These are phyloP conservation scores for Candida ulmi DNA, from an alignment of 805 yeast species.

Conservation along the genomic window DNA sequence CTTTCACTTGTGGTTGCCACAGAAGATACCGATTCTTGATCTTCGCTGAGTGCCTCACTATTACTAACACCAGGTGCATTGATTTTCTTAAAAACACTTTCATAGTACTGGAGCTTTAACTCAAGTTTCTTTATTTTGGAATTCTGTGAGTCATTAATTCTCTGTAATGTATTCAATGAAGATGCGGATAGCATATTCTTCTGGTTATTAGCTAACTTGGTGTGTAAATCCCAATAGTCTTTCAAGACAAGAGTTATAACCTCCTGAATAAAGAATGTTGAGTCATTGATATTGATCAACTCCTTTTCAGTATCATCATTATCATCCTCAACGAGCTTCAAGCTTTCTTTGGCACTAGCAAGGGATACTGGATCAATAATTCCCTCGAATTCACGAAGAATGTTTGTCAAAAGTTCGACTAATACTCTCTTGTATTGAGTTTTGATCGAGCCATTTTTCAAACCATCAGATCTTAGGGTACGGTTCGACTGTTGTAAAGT, in stretches of 20 bases:
- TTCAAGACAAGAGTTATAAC: conserved; percentile 11
- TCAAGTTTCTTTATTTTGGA: conserved; percentile 5
- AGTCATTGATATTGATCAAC: conserved; percentile 7
- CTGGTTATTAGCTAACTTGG: conserved; percentile 5
- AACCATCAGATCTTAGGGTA: conserved; percentile 7
- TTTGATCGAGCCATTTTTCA: conserved; percentile 4
- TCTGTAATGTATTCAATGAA: conserved; percentile 8
- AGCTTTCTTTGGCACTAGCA: conserved; percentile 6
- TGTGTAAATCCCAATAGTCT: conserved; percentile 11
- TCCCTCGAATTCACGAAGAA: conserved; percentile 11
- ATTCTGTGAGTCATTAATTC: conserved; percentile 6
- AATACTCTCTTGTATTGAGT: conserved; percentile 10
- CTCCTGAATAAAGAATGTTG: conserved; percentile 12
- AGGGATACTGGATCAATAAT: conserved; percentile 14
- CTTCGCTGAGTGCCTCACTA: neutral
- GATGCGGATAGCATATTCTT: conserved; percentile 4
- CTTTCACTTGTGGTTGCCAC: neutral
- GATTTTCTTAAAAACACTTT: conserved; percentile 5
- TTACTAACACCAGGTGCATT: neutral
- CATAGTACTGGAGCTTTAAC: conserved; percentile 6
- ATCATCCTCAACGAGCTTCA: neutral
- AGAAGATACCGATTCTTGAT: neutral
- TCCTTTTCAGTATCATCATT: conserved; percentile 3
- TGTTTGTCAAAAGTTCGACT: conserved; percentile 1
- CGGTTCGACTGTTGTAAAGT: conserved; percentile 4